A percentile compares a stretch with the other conserved stretches of the same genome.
These are phyloP conservation scores for Boletus rubroflammeus DNA, from an alignment of 768 basidiomycete species.

Conservation along the genomic window DNA sequence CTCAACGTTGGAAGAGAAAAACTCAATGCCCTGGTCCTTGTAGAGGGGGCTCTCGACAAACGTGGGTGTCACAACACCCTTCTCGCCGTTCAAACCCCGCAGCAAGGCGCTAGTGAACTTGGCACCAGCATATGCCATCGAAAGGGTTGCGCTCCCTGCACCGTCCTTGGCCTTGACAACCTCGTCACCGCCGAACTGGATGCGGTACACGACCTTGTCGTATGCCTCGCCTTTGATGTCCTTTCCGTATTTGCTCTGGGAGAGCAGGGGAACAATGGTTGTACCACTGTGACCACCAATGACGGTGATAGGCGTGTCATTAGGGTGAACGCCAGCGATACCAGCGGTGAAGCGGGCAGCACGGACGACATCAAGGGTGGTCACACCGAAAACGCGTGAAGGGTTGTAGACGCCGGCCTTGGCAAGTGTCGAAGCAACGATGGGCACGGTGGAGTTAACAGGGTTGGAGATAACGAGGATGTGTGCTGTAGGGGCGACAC, in stretches of 20 bases:
- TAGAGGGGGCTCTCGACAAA: slow-evolving; percentile 89
- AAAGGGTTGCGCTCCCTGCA: slow-evolving; percentile 70
- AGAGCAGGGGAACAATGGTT: slow-evolving; percentile 96
- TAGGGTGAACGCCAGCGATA: slow-evolving; percentile 61
- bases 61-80: slow-evolving; percentile 70
- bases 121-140: slow-evolving; percentile 77
- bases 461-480: slow-evolving; percentile 98
- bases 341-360: slow-evolving; percentile 85
- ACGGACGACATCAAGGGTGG: slow-evolving; percentile 97
- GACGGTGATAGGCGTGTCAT: slow-evolving; percentile 73
- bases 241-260: slow-evolving; percentile 72
- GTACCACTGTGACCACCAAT: slow-evolving; percentile 94
- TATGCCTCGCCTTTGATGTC: slow-evolving; percentile 70
- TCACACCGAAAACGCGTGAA: slow-evolving; percentile 87
- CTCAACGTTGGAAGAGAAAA: slow-evolving; percentile 93
- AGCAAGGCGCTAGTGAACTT: slow-evolving; percentile 61
- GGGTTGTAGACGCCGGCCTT: slow-evolving; percentile 93
- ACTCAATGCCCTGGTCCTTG: slow-evolving; percentile 82
- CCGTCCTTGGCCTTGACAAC: slow-evolving; percentile 98
- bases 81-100: slow-evolving; percentile 63
- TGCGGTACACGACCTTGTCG: slow-evolving; percentile 81
- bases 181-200: slow-evolving; percentile 98
- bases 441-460: slow-evolving; percentile 97
- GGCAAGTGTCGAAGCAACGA: slow-evolving; percentile 88
- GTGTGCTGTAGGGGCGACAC: slow-evolving; percentile 86